phyloP scores from a whole-genome alignment of 106 monocot genomes.

The Posidonia australis region DNA sequence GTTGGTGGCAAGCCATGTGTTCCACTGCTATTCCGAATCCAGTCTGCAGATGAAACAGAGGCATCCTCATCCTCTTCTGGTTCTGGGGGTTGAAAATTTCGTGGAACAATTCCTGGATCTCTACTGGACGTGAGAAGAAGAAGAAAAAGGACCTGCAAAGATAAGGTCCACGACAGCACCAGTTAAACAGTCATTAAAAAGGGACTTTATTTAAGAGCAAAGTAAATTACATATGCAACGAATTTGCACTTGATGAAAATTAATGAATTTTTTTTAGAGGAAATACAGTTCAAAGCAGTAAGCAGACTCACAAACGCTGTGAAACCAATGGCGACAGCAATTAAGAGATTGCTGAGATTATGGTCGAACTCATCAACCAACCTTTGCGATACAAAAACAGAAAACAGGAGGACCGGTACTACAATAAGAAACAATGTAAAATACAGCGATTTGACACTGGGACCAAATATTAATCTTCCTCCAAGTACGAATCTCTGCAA shows the following conservation, averaged over 20 bases:
- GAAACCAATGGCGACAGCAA: constrained; percentile 32
- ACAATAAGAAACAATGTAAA: constrained; percentile 48
- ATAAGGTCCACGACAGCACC: no score
- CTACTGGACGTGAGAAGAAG: constrained; percentile 68
- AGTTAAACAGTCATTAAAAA: not conserved
- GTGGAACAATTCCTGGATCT: constrained; percentile 91
- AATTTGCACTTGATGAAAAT: not conserved
- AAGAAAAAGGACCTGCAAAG: constrained; percentile 56
- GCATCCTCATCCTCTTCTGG: constrained; percentile 25
- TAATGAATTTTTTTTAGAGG: no score
- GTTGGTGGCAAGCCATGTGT: constrained; percentile 53
- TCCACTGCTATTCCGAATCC: constrained; percentile 31
- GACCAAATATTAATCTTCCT: constrained; percentile 86
- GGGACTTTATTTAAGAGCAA: not conserved
- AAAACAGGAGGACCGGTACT: constrained; percentile 37
- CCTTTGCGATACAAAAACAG: constrained; percentile 23
- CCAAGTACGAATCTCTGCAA: constrained; percentile 80
- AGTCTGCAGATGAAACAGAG: constrained; percentile 50
- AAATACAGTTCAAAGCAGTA: no score
- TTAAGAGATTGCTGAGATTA: constrained; percentile 36
- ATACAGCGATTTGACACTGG: constrained; percentile 56
- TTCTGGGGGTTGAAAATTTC: constrained; percentile 51
- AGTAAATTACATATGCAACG: not conserved
- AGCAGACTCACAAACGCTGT: constrained; percentile 41
- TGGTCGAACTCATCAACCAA: not conserved